A percentile compares a stretch with the other conserved stretches of the same genome.
phyloP scores from a whole-genome alignment of 179 eudicot species.

The Beta corolliflora region DNA sequence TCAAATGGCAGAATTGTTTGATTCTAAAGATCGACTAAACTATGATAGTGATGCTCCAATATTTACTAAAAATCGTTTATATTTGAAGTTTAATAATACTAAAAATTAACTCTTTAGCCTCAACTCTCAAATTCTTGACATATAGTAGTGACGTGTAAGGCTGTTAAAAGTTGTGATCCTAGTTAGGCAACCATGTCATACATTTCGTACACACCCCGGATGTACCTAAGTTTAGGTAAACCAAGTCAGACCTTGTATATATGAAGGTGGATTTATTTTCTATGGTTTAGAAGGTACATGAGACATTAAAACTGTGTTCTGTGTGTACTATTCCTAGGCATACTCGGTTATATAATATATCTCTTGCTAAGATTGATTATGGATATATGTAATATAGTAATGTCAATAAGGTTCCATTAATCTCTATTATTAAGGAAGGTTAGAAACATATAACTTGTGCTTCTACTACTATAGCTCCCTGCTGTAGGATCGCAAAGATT shows the following conservation, averaged over 20 bases:
- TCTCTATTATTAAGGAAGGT: no score
- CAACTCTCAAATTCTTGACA: neutral
- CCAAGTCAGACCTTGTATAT: no score
- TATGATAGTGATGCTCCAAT: neutral
- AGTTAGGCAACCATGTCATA: neutral
- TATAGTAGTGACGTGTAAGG: neutral
- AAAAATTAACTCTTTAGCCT: neutral
- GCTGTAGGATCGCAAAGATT: no score
- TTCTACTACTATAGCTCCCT: no score
- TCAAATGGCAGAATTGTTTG: neutral
- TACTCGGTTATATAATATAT: neutral
- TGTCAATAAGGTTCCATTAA: neutral
- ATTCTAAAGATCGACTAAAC: neutral
- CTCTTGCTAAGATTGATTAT: neutral
- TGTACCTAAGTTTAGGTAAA: no score
- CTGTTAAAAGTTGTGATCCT: neutral
- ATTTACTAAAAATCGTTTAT: neutral
- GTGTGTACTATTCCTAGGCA: neutral
- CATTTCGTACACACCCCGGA: no score
- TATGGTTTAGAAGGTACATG: no score
- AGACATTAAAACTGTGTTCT: no score
- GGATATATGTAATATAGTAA: neutral
- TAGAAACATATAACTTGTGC: no score
- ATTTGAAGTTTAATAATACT: neutral
- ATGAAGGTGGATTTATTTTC: no score